Evolutionary conservation across 371 early-diverging fungal species (phyloP), one percentile per base, ranked within the genome.

Genomic region (Umbelopsis sp.): DNA sequence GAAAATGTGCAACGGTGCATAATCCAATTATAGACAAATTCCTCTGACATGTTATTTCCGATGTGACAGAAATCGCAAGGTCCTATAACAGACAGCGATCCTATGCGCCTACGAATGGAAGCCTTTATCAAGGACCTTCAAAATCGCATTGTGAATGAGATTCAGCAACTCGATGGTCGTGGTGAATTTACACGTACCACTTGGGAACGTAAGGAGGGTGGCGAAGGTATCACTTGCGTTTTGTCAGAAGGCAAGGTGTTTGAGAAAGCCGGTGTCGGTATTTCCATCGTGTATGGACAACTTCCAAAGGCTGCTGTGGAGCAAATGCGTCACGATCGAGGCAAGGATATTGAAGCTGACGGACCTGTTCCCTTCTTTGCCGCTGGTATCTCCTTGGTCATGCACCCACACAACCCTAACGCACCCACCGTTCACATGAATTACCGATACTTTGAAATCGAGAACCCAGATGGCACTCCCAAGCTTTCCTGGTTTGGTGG

Each of bases 341-440:
- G 88, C 37, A 80, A 83, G 44, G 76, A 78, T 35, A 81, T 85
- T 35, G 70, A 73, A 9, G 81, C 75, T 12, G 77, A 84, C 45
- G 85, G 81, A 2, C 84, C 85, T 11, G 70, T 82, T 12, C 90
- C 89, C 37, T 87, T 94, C 84, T 95, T 94, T 73, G 98, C 92
- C 1, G 93, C 97, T 1, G 98, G 98, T 4, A 92, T 97, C 53
- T 92, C 93, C 2, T 83, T 94, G 50, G 97, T 99, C 44, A 88
- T 97, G 76, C 98, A 99, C 69, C 97, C 98, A 22, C 88, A 90
- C 74, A 99, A 97, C 79, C 99, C 98, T 16, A 87, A 92, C 72
- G 96, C 94, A 1, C 98, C 99, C 1, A 99, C 99, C 0, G 92
- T 94, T 4, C 99, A 99, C 72, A 81, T 94, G 78, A 99, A 99